Percentiles rank a stretch among this genome's conserved stretches.
Conservation (phyloP, 2,329 filamentous ascomycete species). For the Diaporthe aspalathi region DNA sequence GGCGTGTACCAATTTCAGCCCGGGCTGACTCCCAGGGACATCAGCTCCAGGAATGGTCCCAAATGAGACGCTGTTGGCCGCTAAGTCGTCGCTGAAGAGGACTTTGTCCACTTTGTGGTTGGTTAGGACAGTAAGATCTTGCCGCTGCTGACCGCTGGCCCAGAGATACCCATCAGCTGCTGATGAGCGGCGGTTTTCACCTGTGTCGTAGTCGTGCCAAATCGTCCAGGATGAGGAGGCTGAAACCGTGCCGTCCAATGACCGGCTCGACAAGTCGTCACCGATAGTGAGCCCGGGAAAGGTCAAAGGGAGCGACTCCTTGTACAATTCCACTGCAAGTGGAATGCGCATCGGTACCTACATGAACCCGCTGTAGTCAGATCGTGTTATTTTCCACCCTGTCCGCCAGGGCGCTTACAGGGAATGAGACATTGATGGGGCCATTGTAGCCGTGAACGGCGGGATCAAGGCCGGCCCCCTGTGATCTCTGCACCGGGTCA, state of each 20-base stretch:
- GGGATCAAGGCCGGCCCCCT: constrained; percentile 38
- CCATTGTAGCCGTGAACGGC: constrained; percentile 39
- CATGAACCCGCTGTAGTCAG: neutral
- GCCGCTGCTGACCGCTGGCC: constrained; percentile 25
- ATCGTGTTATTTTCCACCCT: fast-evolving
- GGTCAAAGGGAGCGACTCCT: constrained; percentile 39
- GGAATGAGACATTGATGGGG: constrained; percentile 43
- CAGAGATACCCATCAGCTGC: constrained; percentile 42
- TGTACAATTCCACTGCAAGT: constrained; percentile 41
- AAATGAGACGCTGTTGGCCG: constrained; percentile 20
- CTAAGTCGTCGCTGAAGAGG: neutral
- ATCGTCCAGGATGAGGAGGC: constrained; percentile 44
- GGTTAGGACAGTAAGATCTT: constrained; percentile 28
- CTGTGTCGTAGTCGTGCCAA: constrained; percentile 41
- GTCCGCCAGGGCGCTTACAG: constrained; percentile 33
- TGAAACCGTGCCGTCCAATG: constrained; percentile 39
- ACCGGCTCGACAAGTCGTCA: constrained; percentile 43
- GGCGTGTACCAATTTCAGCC: constrained; percentile 1
- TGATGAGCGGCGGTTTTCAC: constrained; percentile 41
- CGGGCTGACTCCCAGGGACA: constrained; percentile 2
- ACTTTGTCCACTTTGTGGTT: constrained; percentile 38
- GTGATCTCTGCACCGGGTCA: constrained; percentile 37
- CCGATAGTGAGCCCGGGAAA: constrained; percentile 42
- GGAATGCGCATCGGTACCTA: constrained; percentile 43
- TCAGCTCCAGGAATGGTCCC: neutral